These are phyloP conservation scores for Apiospora phragmitis DNA, from an alignment of 2,329 filamentous ascomycete species.

Conservation along the genomic window DNA sequence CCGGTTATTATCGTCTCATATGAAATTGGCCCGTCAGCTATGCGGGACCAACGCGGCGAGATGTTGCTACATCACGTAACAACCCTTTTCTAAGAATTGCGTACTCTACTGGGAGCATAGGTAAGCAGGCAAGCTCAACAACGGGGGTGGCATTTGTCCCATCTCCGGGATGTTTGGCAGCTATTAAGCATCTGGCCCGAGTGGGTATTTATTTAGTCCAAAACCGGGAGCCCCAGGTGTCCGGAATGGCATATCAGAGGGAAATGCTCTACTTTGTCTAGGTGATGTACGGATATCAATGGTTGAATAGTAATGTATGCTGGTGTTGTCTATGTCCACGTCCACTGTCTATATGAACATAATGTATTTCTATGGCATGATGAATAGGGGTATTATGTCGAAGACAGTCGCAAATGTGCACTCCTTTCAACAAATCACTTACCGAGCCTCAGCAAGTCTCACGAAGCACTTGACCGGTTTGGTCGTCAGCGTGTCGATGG, in stretches of 20 bases:
- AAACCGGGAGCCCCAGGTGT: too few species aligned
- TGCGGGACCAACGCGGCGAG: too few species aligned
- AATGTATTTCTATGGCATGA: not conserved
- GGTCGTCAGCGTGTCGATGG: conserved; percentile 19
- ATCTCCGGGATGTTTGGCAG: too few species aligned
- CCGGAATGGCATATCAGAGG: not conserved
- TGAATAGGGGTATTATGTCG: not conserved
- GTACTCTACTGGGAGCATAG: too few species aligned
- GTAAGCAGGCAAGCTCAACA: too few species aligned
- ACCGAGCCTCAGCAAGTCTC: conserved; percentile 12
- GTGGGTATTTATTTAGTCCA: too few species aligned
- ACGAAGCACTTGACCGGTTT: conserved; percentile 22
- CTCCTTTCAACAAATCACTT: not conserved
- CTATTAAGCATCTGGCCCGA: too few species aligned
- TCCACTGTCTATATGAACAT: not conserved
- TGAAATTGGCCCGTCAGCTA: too few species aligned
- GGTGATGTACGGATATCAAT: not conserved
- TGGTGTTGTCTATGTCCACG: not conserved
- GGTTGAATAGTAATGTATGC: not conserved
- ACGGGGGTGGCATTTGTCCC: too few species aligned
- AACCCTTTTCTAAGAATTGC: too few species aligned
- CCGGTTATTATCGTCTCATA: too few species aligned
- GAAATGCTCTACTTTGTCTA: not conserved
- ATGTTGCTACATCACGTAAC: too few species aligned
- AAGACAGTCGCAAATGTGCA: not conserved